Evolutionary conservation across 805 yeast species (phyloP), one percentile per base, ranked within the genome.

Genomic region (Candida maesae): DNA sequence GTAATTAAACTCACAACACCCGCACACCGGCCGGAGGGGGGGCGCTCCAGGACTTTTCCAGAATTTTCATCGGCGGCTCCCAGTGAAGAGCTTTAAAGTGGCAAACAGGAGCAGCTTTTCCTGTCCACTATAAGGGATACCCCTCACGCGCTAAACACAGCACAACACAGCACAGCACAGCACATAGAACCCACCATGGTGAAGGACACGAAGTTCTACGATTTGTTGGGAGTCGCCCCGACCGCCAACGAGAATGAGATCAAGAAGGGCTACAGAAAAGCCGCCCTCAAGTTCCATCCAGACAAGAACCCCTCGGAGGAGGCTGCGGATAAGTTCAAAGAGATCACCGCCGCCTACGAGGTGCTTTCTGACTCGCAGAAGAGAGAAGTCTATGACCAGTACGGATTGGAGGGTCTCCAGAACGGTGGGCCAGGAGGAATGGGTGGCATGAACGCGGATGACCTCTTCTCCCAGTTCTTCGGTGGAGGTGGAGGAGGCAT

Each of bases 311-410:
- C 88, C 42, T 73, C 82, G 14, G 89, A 84, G 39, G 98, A 90
- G 64, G 96, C 95, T 13, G 93, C 95, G 39, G 98, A 91, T 61
- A 89, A 86, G 68, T 91, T 91, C 67, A 91, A 91, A 66, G 96
- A 88, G 62, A 75, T 88, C 57, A 81, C 91, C 4, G 78, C 78
- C 46, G 96, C 97, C 6, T 78, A 91, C 62, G 98, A 91, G 66
- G 71, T 88, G n/a, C 72, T 91, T 49, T 76, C 87, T 11, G 97
- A 90, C 60, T 70, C 82, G 14, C 84, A 90, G 60, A 93, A 90
- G 72, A 85, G 98, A 71, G 86, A 82, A 27, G 55, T 83, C 4
- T 91, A 91, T 61, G 98, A 93, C 67, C 79, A 77, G 50, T 88
- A 78, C 60, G 99, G 99, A 65, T 84, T 82, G 63, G 97, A 89